Base-by-base conservation (phyloP, 179 eudicot genomes). In the Spinacia oleracea region DNA sequence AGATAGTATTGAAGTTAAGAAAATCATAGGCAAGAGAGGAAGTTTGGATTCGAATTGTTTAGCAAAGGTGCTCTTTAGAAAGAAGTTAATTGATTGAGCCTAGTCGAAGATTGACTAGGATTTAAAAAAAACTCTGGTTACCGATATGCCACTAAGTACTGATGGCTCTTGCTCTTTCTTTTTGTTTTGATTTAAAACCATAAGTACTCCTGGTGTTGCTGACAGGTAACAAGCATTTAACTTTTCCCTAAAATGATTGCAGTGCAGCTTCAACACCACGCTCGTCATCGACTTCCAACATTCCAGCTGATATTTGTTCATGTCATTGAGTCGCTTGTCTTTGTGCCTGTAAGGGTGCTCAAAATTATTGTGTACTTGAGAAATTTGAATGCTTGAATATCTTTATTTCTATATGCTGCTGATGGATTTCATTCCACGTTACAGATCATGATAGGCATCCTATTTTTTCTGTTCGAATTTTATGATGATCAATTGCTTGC, bases 201-300 rank as follows among this genome's bases (percentile, higher is more conserved):
- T 59, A 14, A 10, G 48, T 15, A 10, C 31, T 48, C 29, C n/a
- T 11, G 27, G 45, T 29, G 35, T 75, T 27, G 65, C 38, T 46
- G 67, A 31, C 46, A 27, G n/a, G 75, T 56, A 32, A 32, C 20
- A 31, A n/a, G 40, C 63, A 25, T 70, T 82, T 64, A 45, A 73
- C 82, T 60, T 67, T 78, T 76, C 34, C 46, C 38, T 51, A 53
- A 60, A 71, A 83, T 75, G 74, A 77, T 58, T 88, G 84, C 97
- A 96, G 99, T 91, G 86, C 99, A 96, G 92, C 99, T 96, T 80
- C 99, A 96, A 79, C 99, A 96, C 83, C 99, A 96, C 85, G 99
- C 99, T 87, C 98, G 96, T 31, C 97, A 93, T 80, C 91, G 90
- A 78, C 98, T 96, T 86, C 99, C 99, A 48, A 96, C 99, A 72